Conservation (phyloP, 2,329 filamentous ascomycete genomes). For the Ramularia collo-cygni region DNA sequence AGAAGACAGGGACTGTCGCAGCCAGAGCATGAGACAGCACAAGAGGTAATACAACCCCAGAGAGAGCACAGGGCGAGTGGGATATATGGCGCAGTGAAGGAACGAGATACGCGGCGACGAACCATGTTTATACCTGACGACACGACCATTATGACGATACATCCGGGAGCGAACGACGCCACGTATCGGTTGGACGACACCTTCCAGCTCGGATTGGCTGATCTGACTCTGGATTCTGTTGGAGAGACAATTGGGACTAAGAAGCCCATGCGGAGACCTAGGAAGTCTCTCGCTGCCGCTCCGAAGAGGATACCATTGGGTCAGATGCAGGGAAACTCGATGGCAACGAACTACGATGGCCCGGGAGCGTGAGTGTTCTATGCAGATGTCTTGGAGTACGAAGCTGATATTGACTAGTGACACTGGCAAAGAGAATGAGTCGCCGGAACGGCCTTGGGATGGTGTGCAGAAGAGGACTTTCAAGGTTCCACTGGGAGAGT, state of each 20-base stretch:
- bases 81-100: background rate
- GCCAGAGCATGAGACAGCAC: background rate
- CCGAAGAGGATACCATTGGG: conserved; percentile 47
- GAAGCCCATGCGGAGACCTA: conserved; percentile 24
- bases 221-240: background rate
- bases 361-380: conserved; percentile 30
- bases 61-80: conserved; percentile 1
- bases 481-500: background rate
- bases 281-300: conserved; percentile 39
- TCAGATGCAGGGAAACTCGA: conserved; percentile 3
- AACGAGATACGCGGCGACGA: conserved; percentile 29
- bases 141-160: conserved; percentile 46
- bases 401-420: conserved; percentile 31
- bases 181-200: conserved; percentile 29
- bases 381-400: background rate
- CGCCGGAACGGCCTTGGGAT: conserved; percentile 34
- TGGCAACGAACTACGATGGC: conserved; percentile 32
- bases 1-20: conserved; percentile 1
- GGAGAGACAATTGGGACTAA: conserved; percentile 1
- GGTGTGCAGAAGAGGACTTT: background rate
- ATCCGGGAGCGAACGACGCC: conserved; percentile 37
- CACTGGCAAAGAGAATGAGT: conserved; percentile 57
- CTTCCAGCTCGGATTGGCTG: conserved; percentile 17
- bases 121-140: conserved; percentile 49
- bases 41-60: background rate